Conservation (phyloP, 1,284 basidiomycete genomes). For the Neolentinus lepideus region DNA sequence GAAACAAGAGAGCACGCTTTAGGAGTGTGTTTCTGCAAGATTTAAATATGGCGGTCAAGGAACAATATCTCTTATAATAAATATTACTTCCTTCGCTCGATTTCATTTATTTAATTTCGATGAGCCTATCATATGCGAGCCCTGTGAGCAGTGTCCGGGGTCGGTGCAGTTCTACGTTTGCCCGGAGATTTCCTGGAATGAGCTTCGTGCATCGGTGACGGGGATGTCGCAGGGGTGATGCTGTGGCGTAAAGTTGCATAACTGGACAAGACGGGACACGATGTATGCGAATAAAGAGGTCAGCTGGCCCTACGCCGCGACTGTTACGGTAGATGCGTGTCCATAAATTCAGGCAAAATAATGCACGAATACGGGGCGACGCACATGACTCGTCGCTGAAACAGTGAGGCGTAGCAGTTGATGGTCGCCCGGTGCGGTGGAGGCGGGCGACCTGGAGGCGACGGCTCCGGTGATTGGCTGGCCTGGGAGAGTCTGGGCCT, state of each 20-base stretch:
- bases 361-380: background rate
- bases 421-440: background rate
- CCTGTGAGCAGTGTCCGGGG: too few relatives aligned
- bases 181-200: too few relatives aligned
- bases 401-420: background rate
- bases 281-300: background rate
- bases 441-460: background rate
- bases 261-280: background rate
- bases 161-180: too few relatives aligned
- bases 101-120: too few relatives aligned
- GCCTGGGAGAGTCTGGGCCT: background rate
- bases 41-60: too few relatives aligned
- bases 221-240: background rate
- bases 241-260: background rate
- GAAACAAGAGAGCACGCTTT: too few relatives aligned
- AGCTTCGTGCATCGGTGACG: background rate
- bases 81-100: too few relatives aligned
- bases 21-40: too few relatives aligned
- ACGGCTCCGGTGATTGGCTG: background rate
- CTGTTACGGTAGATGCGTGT: background rate
- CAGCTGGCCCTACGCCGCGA: background rate
- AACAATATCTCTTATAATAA: too few relatives aligned
- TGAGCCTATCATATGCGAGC: too few relatives aligned
- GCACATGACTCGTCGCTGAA: background rate
- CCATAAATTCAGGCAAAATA: background rate